Base-by-base conservation (phyloP, 208 protist species). In the Crithidia thermophila region DNA sequence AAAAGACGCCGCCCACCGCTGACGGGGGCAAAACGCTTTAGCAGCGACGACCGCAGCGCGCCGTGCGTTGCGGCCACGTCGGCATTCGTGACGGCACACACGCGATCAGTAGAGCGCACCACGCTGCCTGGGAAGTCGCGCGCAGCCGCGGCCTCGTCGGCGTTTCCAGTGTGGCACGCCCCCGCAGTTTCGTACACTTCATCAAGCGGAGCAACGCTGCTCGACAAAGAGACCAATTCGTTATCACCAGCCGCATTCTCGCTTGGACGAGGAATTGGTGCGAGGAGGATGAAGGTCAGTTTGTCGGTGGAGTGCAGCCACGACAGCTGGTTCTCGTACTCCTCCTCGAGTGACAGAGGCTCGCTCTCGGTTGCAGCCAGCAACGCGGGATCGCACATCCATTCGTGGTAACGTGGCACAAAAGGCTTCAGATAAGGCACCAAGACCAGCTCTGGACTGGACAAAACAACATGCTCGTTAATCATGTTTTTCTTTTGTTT, bases 211-310 rank as follows among this genome's bases (percentile, higher is more conserved):
- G 34, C 42, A 9, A 69, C 57, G 2, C 11, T 21, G 27, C 14
- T 28, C 9, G 14, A 33, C 34, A 33, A 25, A n/a, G 18, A 42
- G 16, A 31, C 39, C 23, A n/a, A 10, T 8, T 27, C 7, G 5
- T 43, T 27, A 5, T 33, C 43, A 13, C 67, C 37, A 5, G n/a
- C 16, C 8, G 20, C 20, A 42, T 18, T 43, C 14, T 39, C 53
- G 18, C n/a, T n/a, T n/a, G n/a, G n/a, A n/a, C n/a, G n/a, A n/a
- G n/a, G n/a, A n/a, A 75, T 36, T 5, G 79, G 85, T 0, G 79
- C 88, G 9, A 93, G 60, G 27, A 97, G 16, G 42, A 97, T 97
- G 45, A 97, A 98, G n/a, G 93, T 97, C 10, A 97, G 66, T 59
- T 98, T 98, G 40, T 95, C 87, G 4, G 67, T 64, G 0, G 90